Evolutionary conservation across 257 asterid genomes (phyloP).

Genomic region (Salvia splendens): DNA sequence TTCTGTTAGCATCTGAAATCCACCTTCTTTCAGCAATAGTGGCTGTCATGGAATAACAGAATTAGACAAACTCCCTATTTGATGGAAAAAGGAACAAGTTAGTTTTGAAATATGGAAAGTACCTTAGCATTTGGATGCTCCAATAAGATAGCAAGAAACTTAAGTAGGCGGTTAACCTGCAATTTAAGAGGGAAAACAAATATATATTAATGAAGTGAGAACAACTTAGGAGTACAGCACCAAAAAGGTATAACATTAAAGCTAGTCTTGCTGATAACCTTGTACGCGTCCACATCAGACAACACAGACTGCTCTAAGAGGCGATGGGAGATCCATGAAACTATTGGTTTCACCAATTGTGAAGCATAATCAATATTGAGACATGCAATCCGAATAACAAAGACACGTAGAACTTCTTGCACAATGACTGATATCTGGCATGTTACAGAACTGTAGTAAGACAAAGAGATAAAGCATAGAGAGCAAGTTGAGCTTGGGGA

Average conservation of each 20-base stretch:
- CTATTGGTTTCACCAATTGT: constrained; percentile 62
- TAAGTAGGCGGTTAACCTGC: constrained; percentile 72
- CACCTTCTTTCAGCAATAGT: constrained; percentile 69
- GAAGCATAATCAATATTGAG: constrained; percentile 69
- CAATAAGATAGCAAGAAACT: constrained; percentile 68
- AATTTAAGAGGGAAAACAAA: constrained; percentile 13
- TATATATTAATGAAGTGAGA: constrained; percentile 20
- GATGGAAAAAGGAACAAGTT: constrained; percentile 22
- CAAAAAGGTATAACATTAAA: constrained; percentile 31
- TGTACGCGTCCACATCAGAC: constrained; percentile 71
- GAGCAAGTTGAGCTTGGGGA: constrained; percentile 21
- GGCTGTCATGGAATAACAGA: constrained; percentile 48
- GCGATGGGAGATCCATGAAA: constrained; percentile 63
- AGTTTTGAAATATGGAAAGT: constrained; percentile 23
- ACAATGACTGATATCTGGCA: constrained; percentile 55
- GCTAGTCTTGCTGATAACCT: constrained; percentile 48
- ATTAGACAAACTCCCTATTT: constrained; percentile 31
- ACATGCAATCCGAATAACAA: constrained; percentile 75
- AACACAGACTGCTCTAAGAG: constrained; percentile 52
- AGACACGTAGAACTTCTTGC: constrained; percentile 83
- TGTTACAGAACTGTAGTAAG: constrained; percentile 27
- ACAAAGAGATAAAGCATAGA: constrained; percentile 9
- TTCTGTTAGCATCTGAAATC: constrained; percentile 57
- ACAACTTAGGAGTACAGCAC: constrained; percentile 30
- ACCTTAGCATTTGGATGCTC: constrained; percentile 98